Evolutionary conservation across 768 basidiomycete genomes (phyloP).

Genomic region (Punctularia strigosozonata): DNA sequence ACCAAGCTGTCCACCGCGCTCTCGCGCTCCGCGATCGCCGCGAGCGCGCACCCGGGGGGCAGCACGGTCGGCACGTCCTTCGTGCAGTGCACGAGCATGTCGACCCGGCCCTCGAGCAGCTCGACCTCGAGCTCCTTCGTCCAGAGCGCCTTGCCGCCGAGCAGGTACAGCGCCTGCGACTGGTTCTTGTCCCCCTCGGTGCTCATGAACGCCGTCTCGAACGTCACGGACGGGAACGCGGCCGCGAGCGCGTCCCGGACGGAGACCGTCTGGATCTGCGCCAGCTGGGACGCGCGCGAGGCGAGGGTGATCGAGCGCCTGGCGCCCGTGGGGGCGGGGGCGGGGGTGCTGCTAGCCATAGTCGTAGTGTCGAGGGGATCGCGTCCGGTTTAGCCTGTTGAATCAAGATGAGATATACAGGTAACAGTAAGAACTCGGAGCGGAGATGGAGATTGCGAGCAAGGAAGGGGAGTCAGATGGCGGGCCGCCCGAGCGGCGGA

Average conservation of each 20-base stretch:
- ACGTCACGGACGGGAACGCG: constrained; percentile 36
- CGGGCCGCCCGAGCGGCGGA: no score
- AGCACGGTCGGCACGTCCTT: constrained; percentile 91
- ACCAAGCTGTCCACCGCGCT: constrained; percentile 85
- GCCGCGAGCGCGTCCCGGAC: constrained; percentile 55
- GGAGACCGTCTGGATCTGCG: constrained; percentile 79
- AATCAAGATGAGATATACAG: no score
- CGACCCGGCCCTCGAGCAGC: constrained; percentile 58
- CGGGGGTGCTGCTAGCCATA: neutral
- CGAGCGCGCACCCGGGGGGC: constrained; percentile 76
- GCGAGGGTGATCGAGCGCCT: constrained; percentile 60
- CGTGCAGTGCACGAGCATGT: constrained; percentile 85
- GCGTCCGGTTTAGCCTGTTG: no score
- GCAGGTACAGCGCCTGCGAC: constrained; percentile 69
- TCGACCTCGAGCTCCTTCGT: constrained; percentile 92
- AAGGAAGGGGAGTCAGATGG: no score
- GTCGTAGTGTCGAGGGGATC: no score
- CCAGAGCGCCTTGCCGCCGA: constrained; percentile 92
- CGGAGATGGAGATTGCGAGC: no score
- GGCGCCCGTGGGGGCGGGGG: constrained; percentile 1
- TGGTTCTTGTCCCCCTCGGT: constrained; percentile 86
- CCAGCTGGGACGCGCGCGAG: constrained; percentile 79
- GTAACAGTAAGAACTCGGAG: no score
- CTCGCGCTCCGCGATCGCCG: constrained; percentile 77
- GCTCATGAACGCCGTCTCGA: constrained; percentile 50